Percentiles rank a stretch among this genome's conserved stretches.
phyloP scores from a whole-genome alignment of 805 yeast species.

The Metschnikowia colocasiae region DNA sequence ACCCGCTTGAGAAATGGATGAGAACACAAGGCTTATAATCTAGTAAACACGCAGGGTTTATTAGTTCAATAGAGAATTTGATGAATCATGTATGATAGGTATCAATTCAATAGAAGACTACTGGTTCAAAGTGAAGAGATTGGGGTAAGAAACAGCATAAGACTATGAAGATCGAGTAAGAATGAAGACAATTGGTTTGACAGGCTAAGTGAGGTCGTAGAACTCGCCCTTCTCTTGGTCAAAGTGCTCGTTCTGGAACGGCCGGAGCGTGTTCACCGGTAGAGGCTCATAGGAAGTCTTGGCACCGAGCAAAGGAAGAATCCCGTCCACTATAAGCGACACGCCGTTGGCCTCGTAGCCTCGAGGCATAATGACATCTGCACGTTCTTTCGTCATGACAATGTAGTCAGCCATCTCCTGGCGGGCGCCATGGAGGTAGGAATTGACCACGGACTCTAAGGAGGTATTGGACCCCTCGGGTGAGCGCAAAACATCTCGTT shows the following conservation, averaged over 20 bases:
- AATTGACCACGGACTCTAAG: conserved; percentile 38
- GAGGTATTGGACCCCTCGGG: not conserved
- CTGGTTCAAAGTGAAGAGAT: no score
- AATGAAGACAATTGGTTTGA: no score
- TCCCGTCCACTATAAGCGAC: conserved; percentile 59
- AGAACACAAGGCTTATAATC: conserved; percentile 6
- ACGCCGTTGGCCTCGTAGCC: conserved; percentile 63
- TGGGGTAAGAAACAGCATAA: no score
- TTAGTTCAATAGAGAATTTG: no score
- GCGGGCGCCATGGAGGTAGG: conserved; percentile 55
- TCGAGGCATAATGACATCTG: conserved; percentile 71
- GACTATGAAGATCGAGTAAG: no score
- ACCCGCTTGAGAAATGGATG: conserved; percentile 47
- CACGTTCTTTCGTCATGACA: conserved; percentile 62
- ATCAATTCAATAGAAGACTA: no score
- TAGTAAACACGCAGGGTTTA: not conserved
- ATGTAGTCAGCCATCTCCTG: conserved; percentile 67
- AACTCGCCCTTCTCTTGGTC: conserved; percentile 41
- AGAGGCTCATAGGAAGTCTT: conserved; percentile 11
- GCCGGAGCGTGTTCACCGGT: conserved; percentile 27
- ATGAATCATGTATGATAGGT: no score
- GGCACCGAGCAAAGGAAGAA: conserved; percentile 38
- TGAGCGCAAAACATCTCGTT: conserved; percentile 31
- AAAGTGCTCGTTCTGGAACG: conserved; percentile 32
- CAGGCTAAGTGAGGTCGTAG: conserved; percentile 35